Evolutionary conservation across 164 flowering plant species (phyloP).

Genomic region (Magnolia changhungtana): DNA sequence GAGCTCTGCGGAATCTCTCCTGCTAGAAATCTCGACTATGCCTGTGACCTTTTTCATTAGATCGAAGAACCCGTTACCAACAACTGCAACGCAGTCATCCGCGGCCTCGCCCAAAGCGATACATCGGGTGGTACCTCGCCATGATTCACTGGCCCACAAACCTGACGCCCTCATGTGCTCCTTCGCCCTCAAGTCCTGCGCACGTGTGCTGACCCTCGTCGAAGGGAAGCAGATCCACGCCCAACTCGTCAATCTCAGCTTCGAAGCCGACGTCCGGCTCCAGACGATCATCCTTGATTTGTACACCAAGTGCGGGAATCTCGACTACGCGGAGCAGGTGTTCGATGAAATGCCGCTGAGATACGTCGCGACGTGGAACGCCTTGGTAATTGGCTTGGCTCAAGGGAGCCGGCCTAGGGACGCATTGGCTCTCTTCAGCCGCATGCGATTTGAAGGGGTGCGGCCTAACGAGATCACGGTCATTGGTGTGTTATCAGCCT

Average conservation of each 20-base stretch:
- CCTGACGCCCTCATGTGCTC: constrained; percentile 87
- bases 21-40: constrained; percentile 47
- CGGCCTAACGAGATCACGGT: constrained; percentile 69
- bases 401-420: constrained; percentile 61
- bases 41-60: constrained; percentile 42
- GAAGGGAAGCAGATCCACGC: constrained; percentile 65
- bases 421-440: constrained; percentile 51
- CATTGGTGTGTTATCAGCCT: constrained; percentile 75
- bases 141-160: constrained; percentile 31
- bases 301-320: constrained; percentile 59
- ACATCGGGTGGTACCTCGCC: constrained; percentile 39
- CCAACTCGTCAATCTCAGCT: constrained; percentile 43
- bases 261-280: constrained; percentile 47
- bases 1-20: constrained; percentile 62
- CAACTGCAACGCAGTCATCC: constrained; percentile 80
- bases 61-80: constrained; percentile 52
- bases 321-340: constrained; percentile 46
- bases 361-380: constrained; percentile 81
- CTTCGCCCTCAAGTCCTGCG: constrained; percentile 74
- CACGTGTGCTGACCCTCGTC: constrained; percentile 47
- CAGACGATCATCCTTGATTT: constrained; percentile 66
- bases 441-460: constrained; percentile 41
- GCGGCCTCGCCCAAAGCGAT: constrained; percentile 62
- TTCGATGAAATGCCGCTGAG: constrained; percentile 66
- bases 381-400: constrained; percentile 72